A percentile compares a stretch with the other conserved stretches of the same genome.
These are phyloP conservation scores for Rhizopus stolonifer DNA, from an alignment of 371 early-diverging fungal species.

Conservation along the genomic window DNA sequence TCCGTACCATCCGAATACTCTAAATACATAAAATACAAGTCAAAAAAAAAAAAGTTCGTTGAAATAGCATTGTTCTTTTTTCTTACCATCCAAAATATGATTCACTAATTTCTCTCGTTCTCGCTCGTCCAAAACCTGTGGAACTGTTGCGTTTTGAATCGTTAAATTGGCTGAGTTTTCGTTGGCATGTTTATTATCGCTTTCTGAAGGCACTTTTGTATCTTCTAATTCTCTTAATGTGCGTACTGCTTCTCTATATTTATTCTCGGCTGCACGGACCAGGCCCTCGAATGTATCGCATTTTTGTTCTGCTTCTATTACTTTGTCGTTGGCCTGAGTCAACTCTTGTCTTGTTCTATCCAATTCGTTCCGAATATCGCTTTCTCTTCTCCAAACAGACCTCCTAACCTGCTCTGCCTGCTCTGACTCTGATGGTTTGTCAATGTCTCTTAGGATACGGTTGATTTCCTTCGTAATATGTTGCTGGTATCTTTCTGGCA, in stretches of 20 bases:
- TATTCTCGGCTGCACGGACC: slow-evolving; percentile 31
- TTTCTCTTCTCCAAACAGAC: slow-evolving; percentile 46
- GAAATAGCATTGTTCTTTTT: too few relatives aligned
- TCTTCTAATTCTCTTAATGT: slow-evolving; percentile 23
- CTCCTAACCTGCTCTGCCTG: slow-evolving; percentile 34
- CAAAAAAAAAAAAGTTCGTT: not conserved
- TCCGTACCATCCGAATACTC: slow-evolving; percentile 61
- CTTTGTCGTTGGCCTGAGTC: slow-evolving; percentile 28
- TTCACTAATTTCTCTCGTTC: slow-evolving; percentile 27
- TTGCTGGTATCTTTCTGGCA: slow-evolving; percentile 71
- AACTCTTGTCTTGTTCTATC: slow-evolving; percentile 33
- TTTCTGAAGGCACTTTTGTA: not conserved
- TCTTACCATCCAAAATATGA: slow-evolving; percentile 40
- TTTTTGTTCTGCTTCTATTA: slow-evolving; percentile 31
- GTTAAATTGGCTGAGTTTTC: not conserved
- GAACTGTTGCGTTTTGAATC: not conserved
- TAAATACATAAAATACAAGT: slow-evolving; percentile 6
- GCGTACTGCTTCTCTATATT: slow-evolving; percentile 29
- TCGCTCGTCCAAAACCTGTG: not conserved
- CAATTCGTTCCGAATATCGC: slow-evolving; percentile 37
- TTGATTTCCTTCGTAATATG: slow-evolving; percentile 85
- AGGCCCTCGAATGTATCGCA: slow-evolving; percentile 30
- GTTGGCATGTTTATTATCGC: not conserved
- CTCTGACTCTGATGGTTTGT: slow-evolving; percentile 39
- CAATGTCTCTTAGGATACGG: slow-evolving; percentile 76